Percentiles rank a stretch among this genome's conserved stretches.
Evolutionary conservation across 2,329 filamentous ascomycete species (phyloP).

Genomic region (Pezicula rhizophila): DNA sequence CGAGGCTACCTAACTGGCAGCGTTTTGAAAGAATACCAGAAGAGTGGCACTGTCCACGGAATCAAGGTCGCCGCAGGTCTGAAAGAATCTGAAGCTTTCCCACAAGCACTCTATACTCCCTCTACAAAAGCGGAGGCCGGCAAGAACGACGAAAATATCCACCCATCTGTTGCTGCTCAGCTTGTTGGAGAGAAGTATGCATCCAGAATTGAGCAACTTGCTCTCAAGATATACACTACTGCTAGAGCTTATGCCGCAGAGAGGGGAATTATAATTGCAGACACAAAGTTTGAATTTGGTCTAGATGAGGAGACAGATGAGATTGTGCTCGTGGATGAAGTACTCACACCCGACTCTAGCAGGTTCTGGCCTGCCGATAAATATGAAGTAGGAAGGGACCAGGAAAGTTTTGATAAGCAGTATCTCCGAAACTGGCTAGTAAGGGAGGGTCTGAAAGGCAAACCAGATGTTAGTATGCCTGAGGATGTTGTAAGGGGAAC

Average conservation of each 20-base stretch:
- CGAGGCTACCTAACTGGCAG: conserved; percentile 70
- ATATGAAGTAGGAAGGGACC: conserved; percentile 67
- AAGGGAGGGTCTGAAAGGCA: conserved; percentile 65
- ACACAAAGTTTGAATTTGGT: conserved; percentile 72
- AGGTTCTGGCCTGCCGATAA: conserved; percentile 77
- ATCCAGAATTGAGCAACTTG: conserved; percentile 50
- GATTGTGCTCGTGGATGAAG: conserved; percentile 66
- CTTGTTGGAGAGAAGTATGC: conserved; percentile 52
- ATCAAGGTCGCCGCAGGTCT: conserved; percentile 52
- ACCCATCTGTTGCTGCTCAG: conserved; percentile 43
- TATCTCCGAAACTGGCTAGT: conserved; percentile 78
- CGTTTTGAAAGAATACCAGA: conserved; percentile 63
- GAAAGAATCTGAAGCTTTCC: conserved; percentile 55
- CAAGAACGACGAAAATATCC: conserved; percentile 65
- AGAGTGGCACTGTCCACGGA: conserved; percentile 58
- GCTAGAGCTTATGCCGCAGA: conserved; percentile 48
- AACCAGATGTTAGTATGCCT: conserved; percentile 64
- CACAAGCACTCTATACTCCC: conserved; percentile 60
- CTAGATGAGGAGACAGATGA: conserved; percentile 51
- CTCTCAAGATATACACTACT: conserved; percentile 52
- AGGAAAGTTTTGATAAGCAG: conserved; percentile 88
- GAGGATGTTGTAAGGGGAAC: conserved; percentile 66
- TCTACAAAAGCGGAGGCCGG: conserved; percentile 63
- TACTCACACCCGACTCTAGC: conserved; percentile 73
- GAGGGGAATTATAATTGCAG: conserved; percentile 64